Conservation (phyloP, 306 rosid species). For the Begonia loranthoides region DNA sequence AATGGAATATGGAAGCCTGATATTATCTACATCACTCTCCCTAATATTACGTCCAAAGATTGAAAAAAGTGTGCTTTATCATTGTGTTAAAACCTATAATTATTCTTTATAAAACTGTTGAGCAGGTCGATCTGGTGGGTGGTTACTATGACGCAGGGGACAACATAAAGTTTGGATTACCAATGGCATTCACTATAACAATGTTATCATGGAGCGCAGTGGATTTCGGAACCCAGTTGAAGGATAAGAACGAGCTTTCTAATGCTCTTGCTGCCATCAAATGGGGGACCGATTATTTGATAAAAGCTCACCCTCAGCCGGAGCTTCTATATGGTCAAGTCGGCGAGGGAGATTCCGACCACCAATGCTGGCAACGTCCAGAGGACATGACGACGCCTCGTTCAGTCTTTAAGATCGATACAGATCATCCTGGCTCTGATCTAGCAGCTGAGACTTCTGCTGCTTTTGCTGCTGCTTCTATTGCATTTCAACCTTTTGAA, state of each 20-base stretch:
- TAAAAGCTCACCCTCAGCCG: constrained; percentile 37
- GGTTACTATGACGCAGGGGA: constrained; percentile 76
- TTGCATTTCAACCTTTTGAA: constrained; percentile 16
- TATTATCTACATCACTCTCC: too few species aligned
- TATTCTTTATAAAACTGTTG: too few species aligned
- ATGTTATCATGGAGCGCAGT: constrained; percentile 58
- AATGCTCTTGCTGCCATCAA: constrained; percentile 34
- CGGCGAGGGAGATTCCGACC: constrained; percentile 45
- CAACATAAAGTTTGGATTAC: constrained; percentile 50
- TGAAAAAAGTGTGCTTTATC: too few species aligned
- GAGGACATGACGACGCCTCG: constrained; percentile 58
- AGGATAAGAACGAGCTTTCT: constrained; percentile 7
- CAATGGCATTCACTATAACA: constrained; percentile 51
- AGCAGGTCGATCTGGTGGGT: constrained; percentile 34
- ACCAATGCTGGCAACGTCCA: constrained; percentile 50
- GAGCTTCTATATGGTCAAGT: constrained; percentile 30
- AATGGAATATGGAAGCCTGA: too few species aligned
- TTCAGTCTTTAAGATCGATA: constrained; percentile 15
- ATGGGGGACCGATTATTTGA: constrained; percentile 58
- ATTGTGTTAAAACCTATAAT: too few species aligned
- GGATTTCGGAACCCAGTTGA: constrained; percentile 23
- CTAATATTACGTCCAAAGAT: too few species aligned
- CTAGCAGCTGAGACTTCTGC: constrained; percentile 59
- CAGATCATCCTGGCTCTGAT: constrained; percentile 39
- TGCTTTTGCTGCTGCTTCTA: constrained; percentile 49